Conservation (phyloP, 108 stramenopile genomes). For the Nitzschia sp. region DNA sequence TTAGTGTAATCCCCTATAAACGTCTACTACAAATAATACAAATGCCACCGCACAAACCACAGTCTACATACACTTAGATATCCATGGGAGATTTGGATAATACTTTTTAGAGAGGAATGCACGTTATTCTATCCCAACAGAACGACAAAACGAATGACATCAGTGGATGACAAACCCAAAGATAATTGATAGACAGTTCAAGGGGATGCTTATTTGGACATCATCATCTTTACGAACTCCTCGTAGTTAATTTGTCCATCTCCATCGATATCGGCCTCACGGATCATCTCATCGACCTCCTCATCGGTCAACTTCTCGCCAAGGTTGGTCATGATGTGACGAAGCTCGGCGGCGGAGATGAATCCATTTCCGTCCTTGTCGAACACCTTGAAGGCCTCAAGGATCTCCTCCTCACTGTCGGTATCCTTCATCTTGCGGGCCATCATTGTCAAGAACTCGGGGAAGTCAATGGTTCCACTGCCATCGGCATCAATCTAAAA, state of each 20-base stretch:
- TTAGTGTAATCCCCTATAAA: too few species aligned
- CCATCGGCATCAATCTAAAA: conserved; percentile 96
- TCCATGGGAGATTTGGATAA: too few species aligned
- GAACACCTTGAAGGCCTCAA: conserved; percentile 98
- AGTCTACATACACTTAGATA: not conserved
- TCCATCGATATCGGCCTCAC: conserved; percentile 99
- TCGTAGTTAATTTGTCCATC: conserved; percentile 99
- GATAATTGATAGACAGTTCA: conserved; percentile 7
- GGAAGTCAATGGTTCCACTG: conserved; percentile 99
- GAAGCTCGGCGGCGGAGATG: conserved; percentile 99
- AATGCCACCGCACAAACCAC: too few species aligned
- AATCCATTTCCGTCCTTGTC: conserved; percentile 99
- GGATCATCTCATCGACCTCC: conserved; percentile 99
- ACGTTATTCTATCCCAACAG: conserved; percentile 9
- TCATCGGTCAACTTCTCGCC: conserved; percentile 99
- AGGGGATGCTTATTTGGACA: conserved; percentile 90
- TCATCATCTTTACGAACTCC: conserved; percentile 99
- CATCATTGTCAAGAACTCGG: conserved; percentile 99
- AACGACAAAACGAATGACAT: conserved; percentile 2
- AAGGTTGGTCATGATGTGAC: conserved; percentile 99
- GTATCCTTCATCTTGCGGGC: conserved; percentile 99
- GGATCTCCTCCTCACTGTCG: conserved; percentile 99
- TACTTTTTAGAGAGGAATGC: conserved; percentile 1
- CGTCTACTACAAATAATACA: too few species aligned
- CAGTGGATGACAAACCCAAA: conserved; percentile 23